Evolutionary conservation across 1,284 basidiomycete species (phyloP).

Genomic region (Fomitopsis betulina): DNA sequence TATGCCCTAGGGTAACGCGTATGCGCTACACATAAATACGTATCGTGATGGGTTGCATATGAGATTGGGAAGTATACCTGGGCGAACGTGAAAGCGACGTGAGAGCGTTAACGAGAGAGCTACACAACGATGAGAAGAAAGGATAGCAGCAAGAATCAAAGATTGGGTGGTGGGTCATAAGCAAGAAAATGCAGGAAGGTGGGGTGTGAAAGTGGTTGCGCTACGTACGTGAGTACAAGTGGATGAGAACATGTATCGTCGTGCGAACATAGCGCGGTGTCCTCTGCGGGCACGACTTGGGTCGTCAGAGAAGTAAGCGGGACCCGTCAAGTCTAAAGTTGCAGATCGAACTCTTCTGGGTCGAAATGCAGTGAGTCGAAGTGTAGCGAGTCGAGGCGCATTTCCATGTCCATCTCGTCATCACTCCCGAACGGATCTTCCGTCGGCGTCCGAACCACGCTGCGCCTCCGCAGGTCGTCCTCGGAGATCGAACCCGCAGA

Average conservation of each 20-base stretch:
- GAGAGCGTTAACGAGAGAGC: background rate
- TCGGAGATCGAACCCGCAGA: constrained; percentile 2
- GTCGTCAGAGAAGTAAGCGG: background rate
- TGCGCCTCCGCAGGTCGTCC: background rate
- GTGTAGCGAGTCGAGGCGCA: constrained; percentile 63
- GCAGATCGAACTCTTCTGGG: constrained; percentile 39
- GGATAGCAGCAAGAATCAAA: background rate
- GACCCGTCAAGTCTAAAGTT: too few species aligned
- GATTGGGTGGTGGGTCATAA: background rate
- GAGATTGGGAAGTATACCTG: background rate
- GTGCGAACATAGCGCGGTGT: background rate
- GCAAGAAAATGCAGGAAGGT: background rate
- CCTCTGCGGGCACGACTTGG: too few species aligned
- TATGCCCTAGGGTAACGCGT: background rate
- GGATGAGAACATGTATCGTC: constrained; percentile 1
- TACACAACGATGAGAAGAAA: background rate
- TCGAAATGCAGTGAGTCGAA: constrained; percentile 67
- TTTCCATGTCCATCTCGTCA: constrained; percentile 32
- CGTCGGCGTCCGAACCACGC: background rate
- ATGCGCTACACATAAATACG: background rate
- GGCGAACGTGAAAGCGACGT: background rate
- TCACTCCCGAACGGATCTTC: background rate
- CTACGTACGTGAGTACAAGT: background rate
- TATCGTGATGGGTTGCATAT: background rate
- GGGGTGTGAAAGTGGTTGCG: background rate